A percentile compares a stretch with the other conserved stretches of the same genome.
Evolutionary conservation across 2,329 filamentous ascomycete species (phyloP).

Genomic region (Dothistroma pini): DNA sequence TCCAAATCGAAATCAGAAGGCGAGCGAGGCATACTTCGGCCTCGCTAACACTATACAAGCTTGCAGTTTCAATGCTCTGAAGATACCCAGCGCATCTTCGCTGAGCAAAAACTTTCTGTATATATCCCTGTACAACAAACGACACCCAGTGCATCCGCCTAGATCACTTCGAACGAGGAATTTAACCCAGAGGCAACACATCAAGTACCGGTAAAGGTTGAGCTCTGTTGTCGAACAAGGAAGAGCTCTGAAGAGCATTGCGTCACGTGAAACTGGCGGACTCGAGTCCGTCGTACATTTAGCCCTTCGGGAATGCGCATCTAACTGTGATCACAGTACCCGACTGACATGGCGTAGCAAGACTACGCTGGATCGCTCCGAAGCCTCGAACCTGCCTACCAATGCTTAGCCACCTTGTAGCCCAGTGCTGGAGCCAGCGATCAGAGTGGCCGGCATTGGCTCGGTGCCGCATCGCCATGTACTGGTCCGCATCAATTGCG

Average conservation of each 20-base stretch:
- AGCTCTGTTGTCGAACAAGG: neutral
- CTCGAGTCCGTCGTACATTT: neutral
- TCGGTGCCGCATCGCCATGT: too few species aligned
- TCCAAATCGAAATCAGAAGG: neutral
- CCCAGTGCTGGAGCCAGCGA: too few species aligned
- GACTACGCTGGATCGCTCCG: neutral
- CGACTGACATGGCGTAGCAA: neutral
- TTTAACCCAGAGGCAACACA: neutral
- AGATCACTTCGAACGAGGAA: neutral
- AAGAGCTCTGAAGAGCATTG: neutral
- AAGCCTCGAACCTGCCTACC: too few species aligned
- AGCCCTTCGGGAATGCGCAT: neutral
- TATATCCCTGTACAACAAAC: constrained; percentile 21
- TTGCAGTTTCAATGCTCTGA: constrained; percentile 10
- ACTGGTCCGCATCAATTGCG: too few species aligned
- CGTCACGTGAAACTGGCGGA: neutral
- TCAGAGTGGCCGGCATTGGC: too few species aligned
- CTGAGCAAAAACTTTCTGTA: constrained; percentile 17
- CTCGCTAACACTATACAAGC: constrained; percentile 3
- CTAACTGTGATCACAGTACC: neutral
- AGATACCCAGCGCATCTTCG: constrained; percentile 15
- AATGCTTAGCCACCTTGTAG: too few species aligned
- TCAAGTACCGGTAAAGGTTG: neutral
- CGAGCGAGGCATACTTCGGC: neutral
- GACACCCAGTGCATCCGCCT: constrained; percentile 7